phyloP scores from a whole-genome alignment of 345 rosid species.

The Luvunga scandens region DNA sequence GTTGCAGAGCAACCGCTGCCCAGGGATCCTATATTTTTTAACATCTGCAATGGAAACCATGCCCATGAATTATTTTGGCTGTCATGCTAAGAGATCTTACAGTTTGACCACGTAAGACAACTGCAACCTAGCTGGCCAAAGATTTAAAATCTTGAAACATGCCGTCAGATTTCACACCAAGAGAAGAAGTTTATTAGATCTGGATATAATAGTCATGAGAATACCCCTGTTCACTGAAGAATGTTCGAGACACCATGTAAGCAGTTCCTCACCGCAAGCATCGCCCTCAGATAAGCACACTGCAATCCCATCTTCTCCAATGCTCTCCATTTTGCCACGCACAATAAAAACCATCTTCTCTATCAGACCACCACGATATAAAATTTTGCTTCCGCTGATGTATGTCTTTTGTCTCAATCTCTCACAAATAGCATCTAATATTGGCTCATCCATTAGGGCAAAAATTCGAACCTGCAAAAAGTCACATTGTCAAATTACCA shows the following conservation, averaged over 20 bases:
- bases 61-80: not conserved
- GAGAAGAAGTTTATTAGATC: not conserved
- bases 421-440: slow-evolving; percentile 71
- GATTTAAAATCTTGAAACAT: not conserved
- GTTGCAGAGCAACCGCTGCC: slow-evolving; percentile 48
- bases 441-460: slow-evolving; percentile 62
- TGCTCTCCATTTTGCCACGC: slow-evolving; percentile 76
- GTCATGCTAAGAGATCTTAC: slow-evolving; percentile 9
- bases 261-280: slow-evolving; percentile 88
- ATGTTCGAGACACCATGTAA: slow-evolving; percentile 86
- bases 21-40: slow-evolving; percentile 40
- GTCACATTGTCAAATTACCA: not conserved
- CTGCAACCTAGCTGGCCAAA: not conserved
- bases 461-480: slow-evolving; percentile 70
- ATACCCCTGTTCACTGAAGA: slow-evolving; percentile 62
- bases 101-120: not conserved
- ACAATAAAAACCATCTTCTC: slow-evolving; percentile 88
- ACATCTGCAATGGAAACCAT: slow-evolving; percentile 42
- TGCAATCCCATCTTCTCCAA: slow-evolving; percentile 50
- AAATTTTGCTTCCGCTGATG: slow-evolving; percentile 55
- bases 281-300: slow-evolving; percentile 61
- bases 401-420: slow-evolving; percentile 71
- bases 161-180: not conserved
- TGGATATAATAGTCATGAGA: not conserved
- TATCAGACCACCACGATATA: slow-evolving; percentile 53